These are phyloP conservation scores for Excoecaria cochinchinensis DNA, from an alignment of 345 rosid species.

Conservation along the genomic window DNA sequence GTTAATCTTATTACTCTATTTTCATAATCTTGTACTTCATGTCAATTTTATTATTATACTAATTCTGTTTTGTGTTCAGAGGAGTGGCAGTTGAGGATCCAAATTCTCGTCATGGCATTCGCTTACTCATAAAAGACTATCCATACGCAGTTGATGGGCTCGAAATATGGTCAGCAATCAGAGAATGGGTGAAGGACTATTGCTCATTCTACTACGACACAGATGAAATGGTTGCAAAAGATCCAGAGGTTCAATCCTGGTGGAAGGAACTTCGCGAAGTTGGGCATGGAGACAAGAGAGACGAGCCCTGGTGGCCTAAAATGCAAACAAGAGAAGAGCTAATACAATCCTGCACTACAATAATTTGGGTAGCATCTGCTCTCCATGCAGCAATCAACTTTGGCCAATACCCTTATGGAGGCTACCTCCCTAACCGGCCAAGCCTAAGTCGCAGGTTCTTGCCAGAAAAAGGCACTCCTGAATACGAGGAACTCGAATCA, in stretches of 20 bases:
- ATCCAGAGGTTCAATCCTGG: constrained; percentile 44
- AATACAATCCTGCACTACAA: constrained; percentile 35
- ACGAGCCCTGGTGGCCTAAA: constrained; percentile 46
- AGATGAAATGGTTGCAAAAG: constrained; percentile 30
- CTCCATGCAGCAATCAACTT: constrained; percentile 49
- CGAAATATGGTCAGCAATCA: constrained; percentile 46
- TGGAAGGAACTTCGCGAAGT: constrained; percentile 41
- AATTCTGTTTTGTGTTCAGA: constrained; percentile 19
- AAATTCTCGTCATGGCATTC: constrained; percentile 32
- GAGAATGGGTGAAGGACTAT: constrained; percentile 42
- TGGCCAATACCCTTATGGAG: constrained; percentile 46
- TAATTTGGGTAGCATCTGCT: constrained; percentile 47
- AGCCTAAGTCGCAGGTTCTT: constrained; percentile 42
- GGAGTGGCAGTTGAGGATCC: constrained; percentile 44
- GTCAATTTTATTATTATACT: not conserved
- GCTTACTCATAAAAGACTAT: constrained; percentile 35
- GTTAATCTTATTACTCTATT: constrained; percentile 8
- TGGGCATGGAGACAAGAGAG: constrained; percentile 46
- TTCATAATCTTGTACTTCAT: not conserved
- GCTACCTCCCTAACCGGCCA: constrained; percentile 46
- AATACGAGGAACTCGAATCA: constrained; percentile 33
- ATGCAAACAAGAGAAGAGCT: constrained; percentile 38
- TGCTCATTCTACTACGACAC: constrained; percentile 39
- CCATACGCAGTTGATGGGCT: constrained; percentile 55
- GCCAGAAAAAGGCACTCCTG: constrained; percentile 34